Evolutionary conservation across 140 eudicot genomes (phyloP), one percentile per base, ranked within the genome.

Genomic region (Bidens hawaiensis): DNA sequence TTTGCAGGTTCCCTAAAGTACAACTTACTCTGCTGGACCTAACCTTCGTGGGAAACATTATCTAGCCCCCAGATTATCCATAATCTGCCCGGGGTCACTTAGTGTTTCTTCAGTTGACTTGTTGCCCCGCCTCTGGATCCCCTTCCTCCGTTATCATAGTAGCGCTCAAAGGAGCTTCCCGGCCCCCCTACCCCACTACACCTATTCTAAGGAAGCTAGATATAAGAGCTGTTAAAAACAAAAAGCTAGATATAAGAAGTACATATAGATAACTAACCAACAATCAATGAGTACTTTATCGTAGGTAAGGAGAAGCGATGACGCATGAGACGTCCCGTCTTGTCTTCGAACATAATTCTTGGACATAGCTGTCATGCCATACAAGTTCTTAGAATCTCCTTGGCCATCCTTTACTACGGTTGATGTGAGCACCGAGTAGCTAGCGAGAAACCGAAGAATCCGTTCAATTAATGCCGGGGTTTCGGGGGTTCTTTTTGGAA

Each of bases 361-460:
- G 0, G 76, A 62, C 50, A 71, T 18, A 0, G 48, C 19, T n/a
- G 76, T 71, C 76, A 71, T 71, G 51, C 70, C 64, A 23, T 71
- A 71, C 23, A 71, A 41, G 12, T 2, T 71, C 38, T 51, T 22
- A 15, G 49, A 62, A 1, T 62, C 52, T 13, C 71, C 76, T 9
- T 8, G 25, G 12, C 62, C 71, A 71, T 71, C 76, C 18, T 45
- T 71, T 6, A 27, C 65, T 15, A 40, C 18, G 22, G 27, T 71
- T 5, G 70, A 62, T 21, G 64, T 42, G 24, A 84, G 82, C 47
- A 80, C 31, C 24, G 78, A 62, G n/a, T 74, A 49, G 54, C 73
- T 67, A 13, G 88, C 79, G 0, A 84, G 79, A 16, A 72, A 70
- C 50, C 81, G 74, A 1, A 84, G 88, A 47, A 84, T 65, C 4